Conservation (phyloP, 352 stramenopile genomes). For the Globisporangium orthogonon region DNA sequence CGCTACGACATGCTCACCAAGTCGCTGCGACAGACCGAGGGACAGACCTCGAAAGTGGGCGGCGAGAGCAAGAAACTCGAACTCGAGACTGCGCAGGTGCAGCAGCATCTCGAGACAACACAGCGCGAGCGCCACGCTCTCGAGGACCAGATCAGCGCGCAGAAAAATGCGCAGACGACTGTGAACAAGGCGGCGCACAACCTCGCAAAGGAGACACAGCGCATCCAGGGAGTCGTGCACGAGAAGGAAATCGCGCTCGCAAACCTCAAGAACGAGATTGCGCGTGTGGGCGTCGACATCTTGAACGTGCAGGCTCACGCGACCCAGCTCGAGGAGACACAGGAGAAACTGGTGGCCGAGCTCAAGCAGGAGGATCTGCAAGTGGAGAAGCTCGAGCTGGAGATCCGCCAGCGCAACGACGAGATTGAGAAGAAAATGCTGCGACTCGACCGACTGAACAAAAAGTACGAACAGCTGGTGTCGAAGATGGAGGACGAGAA, state of each 20-base stretch:
- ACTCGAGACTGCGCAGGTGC: constrained; percentile 55
- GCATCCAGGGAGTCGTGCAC: constrained; percentile 66
- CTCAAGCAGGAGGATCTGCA: constrained; percentile 85
- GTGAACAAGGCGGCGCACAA: constrained; percentile 90
- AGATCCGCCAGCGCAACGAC: constrained; percentile 93
- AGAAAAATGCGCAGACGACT: constrained; percentile 87
- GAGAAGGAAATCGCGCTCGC: constrained; percentile 88
- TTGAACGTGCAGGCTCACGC: constrained; percentile 91
- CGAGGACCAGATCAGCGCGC: constrained; percentile 73
- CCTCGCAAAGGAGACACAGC: constrained; percentile 77
- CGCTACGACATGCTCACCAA: constrained; percentile 84
- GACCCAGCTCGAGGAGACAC: constrained; percentile 78
- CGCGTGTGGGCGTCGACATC: constrained; percentile 87
- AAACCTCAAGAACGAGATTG: constrained; percentile 91
- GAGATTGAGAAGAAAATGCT: constrained; percentile 97
- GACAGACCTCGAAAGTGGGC: constrained; percentile 63
- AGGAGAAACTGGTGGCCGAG: constrained; percentile 71
- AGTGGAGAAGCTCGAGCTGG: constrained; percentile 89
- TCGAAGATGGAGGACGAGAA: constrained; percentile 87
- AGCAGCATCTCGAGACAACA: constrained; percentile 75
- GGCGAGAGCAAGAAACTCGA: constrained; percentile 65
- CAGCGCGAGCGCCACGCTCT: constrained; percentile 86
- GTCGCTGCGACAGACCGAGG: constrained; percentile 84
- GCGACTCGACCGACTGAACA: constrained; percentile 90
- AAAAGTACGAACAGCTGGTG: constrained; percentile 92